phyloP scores from a whole-genome alignment of 768 basidiomycete genomes.

The Cubamyces lactineus region DNA sequence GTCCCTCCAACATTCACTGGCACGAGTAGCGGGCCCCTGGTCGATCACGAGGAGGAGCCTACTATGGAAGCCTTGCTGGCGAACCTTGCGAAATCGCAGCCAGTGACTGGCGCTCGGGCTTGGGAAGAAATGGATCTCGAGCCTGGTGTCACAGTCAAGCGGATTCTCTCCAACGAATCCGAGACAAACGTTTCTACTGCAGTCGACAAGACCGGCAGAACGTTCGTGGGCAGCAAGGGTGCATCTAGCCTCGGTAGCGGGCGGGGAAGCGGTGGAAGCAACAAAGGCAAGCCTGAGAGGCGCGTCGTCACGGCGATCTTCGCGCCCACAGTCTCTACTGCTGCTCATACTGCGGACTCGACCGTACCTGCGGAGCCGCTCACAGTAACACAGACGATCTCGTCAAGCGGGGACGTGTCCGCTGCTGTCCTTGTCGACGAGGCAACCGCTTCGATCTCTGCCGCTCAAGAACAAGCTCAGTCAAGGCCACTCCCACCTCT shows the following conservation, averaged over 20 bases:
- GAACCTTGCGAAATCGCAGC: constrained; percentile 12
- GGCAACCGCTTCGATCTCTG: background rate
- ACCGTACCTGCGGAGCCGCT: background rate
- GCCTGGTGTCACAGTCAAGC: constrained; percentile 39
- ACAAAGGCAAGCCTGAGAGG: constrained; percentile 32
- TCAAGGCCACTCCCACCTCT: constrained; percentile 18
- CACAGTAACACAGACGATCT: background rate
- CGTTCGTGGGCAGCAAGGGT: constrained; percentile 17
- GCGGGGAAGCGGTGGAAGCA: constrained; percentile 23
- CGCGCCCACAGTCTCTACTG: constrained; percentile 17
- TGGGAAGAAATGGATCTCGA: constrained; percentile 41
- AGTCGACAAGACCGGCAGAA: background rate
- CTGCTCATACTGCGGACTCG: constrained; percentile 5
- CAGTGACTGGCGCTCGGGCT: constrained; percentile 36
- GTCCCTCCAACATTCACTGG: constrained; percentile 16
- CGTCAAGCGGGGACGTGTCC: background rate
- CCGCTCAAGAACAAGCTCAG: constrained; percentile 5
- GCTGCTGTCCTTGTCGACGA: background rate
- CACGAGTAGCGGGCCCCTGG: constrained; percentile 2
- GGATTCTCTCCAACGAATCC: constrained; percentile 25
- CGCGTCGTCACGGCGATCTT: constrained; percentile 39
- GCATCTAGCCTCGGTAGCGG: constrained; percentile 24
- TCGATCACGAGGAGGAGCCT: constrained; percentile 31
- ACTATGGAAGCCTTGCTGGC: constrained; percentile 38
- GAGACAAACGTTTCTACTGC: background rate